phyloP scores from a whole-genome alignment of 1,284 basidiomycete species.

The Papiliotrema nemorosa region DNA sequence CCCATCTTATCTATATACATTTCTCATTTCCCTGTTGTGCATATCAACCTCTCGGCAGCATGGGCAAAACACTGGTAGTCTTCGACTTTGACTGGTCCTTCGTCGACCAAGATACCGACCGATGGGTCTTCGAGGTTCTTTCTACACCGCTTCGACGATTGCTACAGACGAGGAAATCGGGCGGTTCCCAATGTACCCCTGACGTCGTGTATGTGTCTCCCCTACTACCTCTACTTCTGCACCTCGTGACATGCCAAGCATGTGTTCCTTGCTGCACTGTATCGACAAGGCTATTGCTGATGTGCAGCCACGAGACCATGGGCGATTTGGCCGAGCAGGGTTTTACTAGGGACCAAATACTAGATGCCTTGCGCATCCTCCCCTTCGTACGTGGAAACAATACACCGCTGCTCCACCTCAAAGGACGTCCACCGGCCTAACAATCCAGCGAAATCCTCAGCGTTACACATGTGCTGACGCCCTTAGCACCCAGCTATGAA shows the following conservation, averaged over 20 bases:
- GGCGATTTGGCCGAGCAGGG: slow-evolving; percentile 65
- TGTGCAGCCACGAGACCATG: slow-evolving; percentile 65
- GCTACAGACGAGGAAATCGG: slow-evolving; percentile 66
- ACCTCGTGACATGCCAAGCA: too few species aligned
- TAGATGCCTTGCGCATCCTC: slow-evolving; percentile 70
- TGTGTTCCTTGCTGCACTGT: too few species aligned
- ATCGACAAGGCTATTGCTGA: neutral
- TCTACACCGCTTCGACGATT: slow-evolving; percentile 77
- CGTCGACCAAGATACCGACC: slow-evolving; percentile 91
- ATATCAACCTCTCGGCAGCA: slow-evolving; percentile 3
- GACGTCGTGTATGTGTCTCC: slow-evolving; percentile 73
- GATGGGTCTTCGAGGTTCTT: slow-evolving; percentile 92
- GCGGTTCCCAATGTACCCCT: slow-evolving; percentile 71
- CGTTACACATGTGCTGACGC: too few species aligned
- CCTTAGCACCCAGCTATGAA: slow-evolving; percentile 91
- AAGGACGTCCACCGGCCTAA: too few species aligned
- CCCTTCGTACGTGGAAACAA: slow-evolving; percentile 69
- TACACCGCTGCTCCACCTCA: too few species aligned
- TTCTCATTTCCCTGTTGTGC: neutral
- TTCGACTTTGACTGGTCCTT: slow-evolving; percentile 96
- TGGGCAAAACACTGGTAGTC: slow-evolving; percentile 72
- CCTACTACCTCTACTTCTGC: neutral
- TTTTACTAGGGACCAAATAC: slow-evolving; percentile 69
- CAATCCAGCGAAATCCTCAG: too few species aligned
- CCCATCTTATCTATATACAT: neutral